Evolutionary conservation across 2,329 filamentous ascomycete species (phyloP), one percentile per base, ranked within the genome.

Genomic region (Bipolaris zeicola): DNA sequence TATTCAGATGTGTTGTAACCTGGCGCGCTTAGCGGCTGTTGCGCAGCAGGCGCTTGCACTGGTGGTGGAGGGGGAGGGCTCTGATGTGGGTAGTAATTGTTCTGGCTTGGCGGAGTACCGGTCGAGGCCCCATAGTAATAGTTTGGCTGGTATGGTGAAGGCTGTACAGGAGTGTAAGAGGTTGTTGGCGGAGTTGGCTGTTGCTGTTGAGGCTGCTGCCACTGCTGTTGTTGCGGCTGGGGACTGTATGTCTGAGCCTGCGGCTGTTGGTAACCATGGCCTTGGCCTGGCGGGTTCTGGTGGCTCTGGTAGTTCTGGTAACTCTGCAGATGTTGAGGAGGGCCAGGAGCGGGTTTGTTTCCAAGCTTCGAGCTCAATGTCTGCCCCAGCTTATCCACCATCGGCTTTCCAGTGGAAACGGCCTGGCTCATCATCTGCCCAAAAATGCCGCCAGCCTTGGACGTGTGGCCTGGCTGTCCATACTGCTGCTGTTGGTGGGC

Each of bases 301-400:
- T 72, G 65, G 20, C 68, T 56, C 51, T 74, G 72, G 31, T 74
- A 75, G 49, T 65, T 73, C 20, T 69, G 66, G 44, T 74, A 73
- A 57, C 61, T 73, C 39, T 42, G 39, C 16, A 41, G 20, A 24
- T 41, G 38, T 24, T 41, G 38, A 24, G 11, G 20, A 41, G 39
- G 39, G 39, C 39, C 20, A 26, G 22, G 20, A 5, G 39, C 10
- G 5, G 39, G 66, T 58, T 74, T 74, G 48, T 58, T 66, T 7
- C 68, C 64, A 24, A 74, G 52, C 57, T 72, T 74, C 7, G 71
- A 73, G 65, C 68, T 73, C 26, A 76, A 72, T 6, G 69, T 70
- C 65, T 76, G 75, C 44, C 69, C 65, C 33, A 76, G 47, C 58
- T 75, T 76, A 55, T 72, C 68, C 48, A 74, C 22, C 66, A 75